Percentiles rank a stretch among this genome's conserved stretches.
These are phyloP conservation scores for Yamadazyma siamensis DNA, from an alignment of 1,139 yeast species.

Conservation along the genomic window DNA sequence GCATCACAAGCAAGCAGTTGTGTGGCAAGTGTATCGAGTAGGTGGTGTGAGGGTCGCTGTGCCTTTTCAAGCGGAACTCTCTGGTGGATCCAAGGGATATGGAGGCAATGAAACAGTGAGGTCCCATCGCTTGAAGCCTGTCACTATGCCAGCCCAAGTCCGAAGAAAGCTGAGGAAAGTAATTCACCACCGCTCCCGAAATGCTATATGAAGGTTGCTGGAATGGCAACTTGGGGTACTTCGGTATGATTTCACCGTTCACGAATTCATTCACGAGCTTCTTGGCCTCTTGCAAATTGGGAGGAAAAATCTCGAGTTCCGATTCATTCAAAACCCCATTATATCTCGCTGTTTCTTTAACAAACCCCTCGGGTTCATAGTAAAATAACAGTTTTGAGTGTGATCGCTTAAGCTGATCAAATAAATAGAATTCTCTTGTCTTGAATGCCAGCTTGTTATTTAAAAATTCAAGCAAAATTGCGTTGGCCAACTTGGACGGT, in stretches of 20 bases:
- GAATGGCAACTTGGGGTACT: conserved; percentile 23
- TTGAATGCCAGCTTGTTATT: conserved; percentile 36
- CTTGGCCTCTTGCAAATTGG: conserved; percentile 36
- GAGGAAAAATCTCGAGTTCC: too few relatives aligned
- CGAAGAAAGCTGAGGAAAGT: conserved; percentile 45
- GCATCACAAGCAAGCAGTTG: conserved; percentile 65
- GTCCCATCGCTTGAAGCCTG: conserved; percentile 66
- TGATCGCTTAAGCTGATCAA: conserved; percentile 57
- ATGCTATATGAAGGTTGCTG: conserved; percentile 37
- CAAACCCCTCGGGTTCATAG: conserved; percentile 22
- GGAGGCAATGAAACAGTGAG: conserved; percentile 63
- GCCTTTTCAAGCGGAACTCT: conserved; percentile 53
- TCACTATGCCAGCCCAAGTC: conserved; percentile 75
- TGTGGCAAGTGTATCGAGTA: conserved; percentile 60
- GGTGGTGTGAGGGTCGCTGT: conserved; percentile 25
- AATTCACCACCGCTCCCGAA: conserved; percentile 54
- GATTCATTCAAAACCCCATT: conserved; percentile 10
- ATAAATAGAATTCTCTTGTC: conserved; percentile 49
- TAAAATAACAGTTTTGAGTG: conserved; percentile 47
- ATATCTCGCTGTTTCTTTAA: conserved; percentile 22
- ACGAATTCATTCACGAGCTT: conserved; percentile 40
- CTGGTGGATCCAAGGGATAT: conserved; percentile 65
- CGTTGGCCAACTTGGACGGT: conserved; percentile 45
- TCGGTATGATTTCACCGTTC: conserved; percentile 28
- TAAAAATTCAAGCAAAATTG: conserved; percentile 37